These are phyloP conservation scores for Flaveria sonorensis DNA, from an alignment of 129 eudicot species.

Conservation along the genomic window DNA sequence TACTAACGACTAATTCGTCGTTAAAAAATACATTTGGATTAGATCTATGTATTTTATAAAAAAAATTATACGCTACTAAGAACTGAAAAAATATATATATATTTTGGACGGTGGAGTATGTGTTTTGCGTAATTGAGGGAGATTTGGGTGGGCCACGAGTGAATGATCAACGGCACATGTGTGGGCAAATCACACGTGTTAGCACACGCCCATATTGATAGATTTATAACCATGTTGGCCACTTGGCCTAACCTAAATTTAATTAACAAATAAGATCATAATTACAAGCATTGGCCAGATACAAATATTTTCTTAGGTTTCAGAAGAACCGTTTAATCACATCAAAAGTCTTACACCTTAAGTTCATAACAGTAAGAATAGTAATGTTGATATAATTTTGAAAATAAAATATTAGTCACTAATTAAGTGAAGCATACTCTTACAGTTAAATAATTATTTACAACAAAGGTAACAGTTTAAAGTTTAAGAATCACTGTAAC, in stretches of 20 bases:
- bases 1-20: no score
- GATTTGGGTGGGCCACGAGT: conserved; percentile 8
- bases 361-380: no score
- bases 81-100: background rate
- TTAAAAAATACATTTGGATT: background rate
- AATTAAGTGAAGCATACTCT: no score
- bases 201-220: conserved; percentile 33
- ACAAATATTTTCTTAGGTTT: background rate
- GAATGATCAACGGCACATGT: conserved; percentile 25
- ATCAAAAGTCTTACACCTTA: no score
- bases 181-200: conserved; percentile 31
- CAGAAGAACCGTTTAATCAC: no score
- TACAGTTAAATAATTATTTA: no score
- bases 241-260: conserved; percentile 7
- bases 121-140: conserved; percentile 18
- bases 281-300: background rate
- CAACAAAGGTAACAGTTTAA: no score
- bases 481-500: no score
- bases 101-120: conserved; percentile 22
- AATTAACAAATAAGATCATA: background rate
- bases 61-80: background rate
- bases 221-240: conserved; percentile 28
- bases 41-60: background rate
- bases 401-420: no score
- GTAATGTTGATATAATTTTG: no score